phyloP scores from a whole-genome alignment of 2,329 filamentous ascomycete species.

The Talaromyces sp. region DNA sequence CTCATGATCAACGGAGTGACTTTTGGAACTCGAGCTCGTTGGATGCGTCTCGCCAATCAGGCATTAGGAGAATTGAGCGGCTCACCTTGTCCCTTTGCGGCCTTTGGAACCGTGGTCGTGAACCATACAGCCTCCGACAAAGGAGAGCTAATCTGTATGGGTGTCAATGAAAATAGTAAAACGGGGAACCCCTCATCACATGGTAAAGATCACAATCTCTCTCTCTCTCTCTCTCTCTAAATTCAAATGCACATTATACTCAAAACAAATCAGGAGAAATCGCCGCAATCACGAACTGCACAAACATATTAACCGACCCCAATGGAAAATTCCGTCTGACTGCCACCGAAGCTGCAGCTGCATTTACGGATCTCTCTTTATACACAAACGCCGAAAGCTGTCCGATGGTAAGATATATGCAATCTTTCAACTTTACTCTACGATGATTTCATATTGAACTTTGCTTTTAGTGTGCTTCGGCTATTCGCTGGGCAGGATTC shows the following conservation, averaged over 20 bases:
- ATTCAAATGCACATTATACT: background rate
- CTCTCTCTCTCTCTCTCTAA: too few relatives aligned
- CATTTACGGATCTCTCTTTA: slow-evolving; percentile 53
- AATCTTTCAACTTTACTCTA: background rate
- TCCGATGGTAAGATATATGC: slow-evolving; percentile 47
- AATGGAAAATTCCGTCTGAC: slow-evolving; percentile 50
- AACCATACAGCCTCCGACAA: slow-evolving; percentile 53
- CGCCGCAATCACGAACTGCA: slow-evolving; percentile 58
- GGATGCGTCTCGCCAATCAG: slow-evolving; percentile 57
- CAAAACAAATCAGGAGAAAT: slow-evolving; percentile 50
- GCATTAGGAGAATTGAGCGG: slow-evolving; percentile 46
- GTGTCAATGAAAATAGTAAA: slow-evolving; percentile 49
- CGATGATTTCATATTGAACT: background rate
- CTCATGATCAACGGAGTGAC: slow-evolving; percentile 38
- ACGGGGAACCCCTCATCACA: slow-evolving; percentile 59
- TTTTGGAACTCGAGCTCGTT: slow-evolving; percentile 48
- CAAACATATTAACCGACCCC: slow-evolving; percentile 51
- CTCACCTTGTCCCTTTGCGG: slow-evolving; percentile 55
- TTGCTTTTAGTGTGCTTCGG: slow-evolving; percentile 52
- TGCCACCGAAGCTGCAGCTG: slow-evolving; percentile 44
- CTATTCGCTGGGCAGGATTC: slow-evolving; percentile 60
- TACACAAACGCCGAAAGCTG: slow-evolving; percentile 63
- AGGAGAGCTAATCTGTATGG: slow-evolving; percentile 50
- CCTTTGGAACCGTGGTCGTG: slow-evolving; percentile 59
- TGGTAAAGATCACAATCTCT: slow-evolving; percentile 32